Base-by-base conservation (phyloP, 257 asterid species). In the Nicotiana sylvestris region DNA sequence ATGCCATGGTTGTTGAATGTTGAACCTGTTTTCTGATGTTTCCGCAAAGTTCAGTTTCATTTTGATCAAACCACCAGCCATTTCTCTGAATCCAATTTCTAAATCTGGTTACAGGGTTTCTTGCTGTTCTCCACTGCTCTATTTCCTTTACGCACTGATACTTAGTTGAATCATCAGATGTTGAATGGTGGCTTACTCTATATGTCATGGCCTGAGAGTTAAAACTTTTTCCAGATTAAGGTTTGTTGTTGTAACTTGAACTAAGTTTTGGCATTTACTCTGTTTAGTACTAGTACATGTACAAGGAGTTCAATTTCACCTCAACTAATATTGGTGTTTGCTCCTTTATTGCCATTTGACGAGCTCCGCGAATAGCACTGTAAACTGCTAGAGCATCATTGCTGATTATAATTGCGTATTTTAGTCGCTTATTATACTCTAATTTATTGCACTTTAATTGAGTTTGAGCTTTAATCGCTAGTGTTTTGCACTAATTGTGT, bases 131-230 rank as follows among this genome's bases (percentile, higher is more conserved):
- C 99, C 98, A 96, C 76, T 91, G 92, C 64, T 94, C 95, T 2
- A 96, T 96, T 84, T 96, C 98, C 15, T 86, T 37, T 16, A 81
- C 11, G 18, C 93, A 55, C 15, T 98, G 91, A n/a, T 96, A 96
- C 84, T 94, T 96, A 76, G 99, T 94, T 21, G 99, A 96, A 76
- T 96, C 98, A 66, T 94, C 98, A 1, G 99, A 94, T 3, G 98
- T 94, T 0, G 99, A 92, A 88, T 94, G 98, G 85, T 94, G 98
- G 9, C 98, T 92, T 8, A 93, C 97, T 77, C 98, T 89, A 82
- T 96, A 94, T 2, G 98, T 88, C 12, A 94, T 91, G 66, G 96
- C 93, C 97, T 95, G 74, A 4, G 80, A 53, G 78, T 35, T 35
- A 5, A 37, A 37, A 33, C 1, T 0, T 5, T 5, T 35, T 5